A percentile compares a stretch with the other conserved stretches of the same genome.
Conservation (phyloP, 352 stramenopile species). For the Halophytophthora polymorphica region DNA sequence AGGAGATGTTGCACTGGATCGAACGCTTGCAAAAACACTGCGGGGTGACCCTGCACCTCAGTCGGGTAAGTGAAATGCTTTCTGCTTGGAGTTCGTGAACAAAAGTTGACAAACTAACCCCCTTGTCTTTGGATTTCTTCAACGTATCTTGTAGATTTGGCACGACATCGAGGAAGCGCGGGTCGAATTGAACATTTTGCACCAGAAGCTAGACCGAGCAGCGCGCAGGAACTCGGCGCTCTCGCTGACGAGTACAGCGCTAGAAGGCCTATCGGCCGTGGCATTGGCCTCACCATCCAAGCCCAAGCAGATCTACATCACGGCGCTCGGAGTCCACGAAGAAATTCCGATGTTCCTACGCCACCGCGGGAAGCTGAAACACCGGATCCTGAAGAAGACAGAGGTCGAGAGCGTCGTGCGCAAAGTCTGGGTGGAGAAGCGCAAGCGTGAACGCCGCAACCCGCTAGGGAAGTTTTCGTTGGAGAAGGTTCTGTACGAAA, state of each 20-base stretch:
- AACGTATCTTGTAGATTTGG: slow-evolving; percentile 45
- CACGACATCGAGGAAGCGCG: slow-evolving; percentile 76
- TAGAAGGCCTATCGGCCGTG: slow-evolving; percentile 7
- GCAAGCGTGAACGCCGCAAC: slow-evolving; percentile 60
- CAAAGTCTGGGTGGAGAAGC: slow-evolving; percentile 75
- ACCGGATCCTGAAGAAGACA: slow-evolving; percentile 56
- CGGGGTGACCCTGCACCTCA: slow-evolving; percentile 71
- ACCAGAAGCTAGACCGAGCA: slow-evolving; percentile 55
- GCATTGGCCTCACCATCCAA: slow-evolving; percentile 23
- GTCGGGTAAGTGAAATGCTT: slow-evolving; percentile 35
- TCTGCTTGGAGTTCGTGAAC: not conserved
- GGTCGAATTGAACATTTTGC: slow-evolving; percentile 70
- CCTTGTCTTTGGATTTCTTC: not conserved
- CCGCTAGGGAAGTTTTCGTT: slow-evolving; percentile 38
- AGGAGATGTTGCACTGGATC: slow-evolving; percentile 78
- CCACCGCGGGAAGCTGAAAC: slow-evolving; percentile 68
- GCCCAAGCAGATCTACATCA: slow-evolving; percentile 58
- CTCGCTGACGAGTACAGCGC: slow-evolving; percentile 6
- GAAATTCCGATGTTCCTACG: slow-evolving; percentile 67
- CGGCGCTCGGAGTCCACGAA: slow-evolving; percentile 52
- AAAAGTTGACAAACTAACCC: slow-evolving; percentile 1
- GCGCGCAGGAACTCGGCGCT: slow-evolving; percentile 27
- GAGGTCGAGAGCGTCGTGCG: slow-evolving; percentile 67
- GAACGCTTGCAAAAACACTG: slow-evolving; percentile 78
- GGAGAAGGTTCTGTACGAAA: slow-evolving; percentile 74